Base-by-base conservation (phyloP, 805 yeast species). In the Kodamaea laetipori region DNA sequence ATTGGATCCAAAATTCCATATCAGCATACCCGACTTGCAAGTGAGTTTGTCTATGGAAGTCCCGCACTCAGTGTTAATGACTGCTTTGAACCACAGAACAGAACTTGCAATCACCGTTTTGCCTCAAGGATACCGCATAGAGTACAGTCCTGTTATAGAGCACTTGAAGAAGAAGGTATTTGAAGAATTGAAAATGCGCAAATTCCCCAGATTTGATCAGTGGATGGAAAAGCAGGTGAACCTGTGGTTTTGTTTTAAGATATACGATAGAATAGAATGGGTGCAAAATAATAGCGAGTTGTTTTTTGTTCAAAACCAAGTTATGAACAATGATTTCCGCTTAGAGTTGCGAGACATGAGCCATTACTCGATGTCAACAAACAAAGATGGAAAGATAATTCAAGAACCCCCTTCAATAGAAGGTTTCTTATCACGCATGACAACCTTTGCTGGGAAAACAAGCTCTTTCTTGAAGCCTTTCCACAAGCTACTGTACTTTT, bases 331-430 rank as follows among this genome's bases (percentile, higher is more conserved):
- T 72, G 57, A 58, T 54, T 47, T 61, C 58, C 45, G 70, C 77
- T 7, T 90, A n/a, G 92, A 90, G 56, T 59, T 85, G 15, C 67
- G 95, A 32, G 71, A 66, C 13, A 56, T 73, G 18, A 51, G 57
- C 11, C 74, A 73, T 41, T 69, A 71, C 44, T 67, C 26, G 19
- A 40, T 77, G 3, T 56, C 66, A 2, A 55, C 69, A 1, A 27
- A 18, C 1, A 16, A 12, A 3, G 39, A 41, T 41, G 23, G 51
- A 24, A 53, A 40, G 28, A 10, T 30, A 10, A 11, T 28, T 12
- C 27, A 33, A 10, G 95, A 85, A 56, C 97, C 97, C 0, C 41
- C 65, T 0, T 82, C 96, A 0, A 61, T 89, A 7, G 98, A 92
- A 64, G 98, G 98, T 0, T 90, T 86, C 57, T 60, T 90, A 15